Percentiles rank a stretch among this genome's conserved stretches.
These are phyloP conservation scores for Clarireedia homoeocarpa DNA, from an alignment of 2,329 filamentous ascomycete species.

Conservation along the genomic window DNA sequence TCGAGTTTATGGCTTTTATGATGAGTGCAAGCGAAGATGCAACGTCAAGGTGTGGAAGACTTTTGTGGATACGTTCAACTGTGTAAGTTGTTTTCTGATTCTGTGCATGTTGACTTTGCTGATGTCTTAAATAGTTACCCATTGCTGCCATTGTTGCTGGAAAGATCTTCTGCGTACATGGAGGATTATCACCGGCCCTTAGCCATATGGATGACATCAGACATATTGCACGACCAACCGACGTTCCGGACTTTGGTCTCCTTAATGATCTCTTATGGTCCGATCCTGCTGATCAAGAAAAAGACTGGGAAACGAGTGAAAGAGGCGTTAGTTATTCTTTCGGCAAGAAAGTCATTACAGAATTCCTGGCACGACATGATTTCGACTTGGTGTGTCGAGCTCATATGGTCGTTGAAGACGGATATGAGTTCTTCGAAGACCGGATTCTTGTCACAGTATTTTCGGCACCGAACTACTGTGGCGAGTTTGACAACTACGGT, in stretches of 20 bases:
- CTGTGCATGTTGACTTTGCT: constrained; percentile 6
- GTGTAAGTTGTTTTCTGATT: constrained; percentile 29
- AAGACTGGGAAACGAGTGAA: constrained; percentile 97
- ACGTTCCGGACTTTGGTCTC: constrained; percentile 93
- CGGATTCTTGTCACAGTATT: constrained; percentile 93
- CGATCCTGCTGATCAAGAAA: constrained; percentile 95
- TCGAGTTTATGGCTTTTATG: constrained; percentile 93
- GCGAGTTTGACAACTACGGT: constrained; percentile 98
- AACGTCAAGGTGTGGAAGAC: constrained; percentile 99
- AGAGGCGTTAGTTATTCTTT: constrained; percentile 97
- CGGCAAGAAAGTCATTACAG: constrained; percentile 94
- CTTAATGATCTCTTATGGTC: constrained; percentile 96
- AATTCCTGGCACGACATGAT: constrained; percentile 89
- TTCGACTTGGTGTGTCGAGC: constrained; percentile 96
- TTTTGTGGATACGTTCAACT: constrained; percentile 95
- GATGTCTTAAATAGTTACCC: constrained; percentile 46
- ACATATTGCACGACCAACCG: constrained; percentile 88
- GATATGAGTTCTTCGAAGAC: constrained; percentile 98
- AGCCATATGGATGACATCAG: constrained; percentile 98
- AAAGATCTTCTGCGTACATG: constrained; percentile 97
- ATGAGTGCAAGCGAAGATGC: constrained; percentile 92
- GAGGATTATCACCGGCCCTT: constrained; percentile 83
- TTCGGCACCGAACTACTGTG: constrained; percentile 97
- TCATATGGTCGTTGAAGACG: constrained; percentile 98
- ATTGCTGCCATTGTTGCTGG: constrained; percentile 95